Evolutionary conservation across 176 grass and related monocot species (phyloP), one percentile per base, ranked within the genome.

Genomic region (Zoysia pacifica): DNA sequence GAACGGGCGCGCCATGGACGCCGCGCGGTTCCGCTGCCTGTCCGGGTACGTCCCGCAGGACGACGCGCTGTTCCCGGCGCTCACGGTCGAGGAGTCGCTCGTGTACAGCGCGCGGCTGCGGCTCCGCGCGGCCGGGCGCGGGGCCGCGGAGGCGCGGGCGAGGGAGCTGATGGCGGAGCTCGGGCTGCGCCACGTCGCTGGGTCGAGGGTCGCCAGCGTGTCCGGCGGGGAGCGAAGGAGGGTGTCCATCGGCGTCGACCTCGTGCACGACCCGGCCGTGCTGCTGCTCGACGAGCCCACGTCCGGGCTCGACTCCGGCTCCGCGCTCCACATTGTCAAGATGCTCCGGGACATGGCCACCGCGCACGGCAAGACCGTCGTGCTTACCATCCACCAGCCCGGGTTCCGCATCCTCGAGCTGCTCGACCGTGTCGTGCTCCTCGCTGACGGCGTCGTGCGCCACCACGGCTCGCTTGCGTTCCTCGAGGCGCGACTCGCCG

Each of bases 211-310:
- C 2, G 63, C 48, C 2, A 79, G 75, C 59, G 87, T 99, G 47
- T 95, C 96, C 3, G 96, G 92, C 10, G 90, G 96, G 51, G 90
- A 99, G 88, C 85, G 88, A 53, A 47, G 92, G 39, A 39, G 96
- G 14, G 96, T 99, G 39, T 95, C 96, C 45, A 95, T 99, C 73
- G 92, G 92, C 11, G 65, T 91, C 6, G 86, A 99, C 88, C 75
- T 99, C 75, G 90, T 99, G 55, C 96, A 99, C 71, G 90, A 93
- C 75, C 92, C 92, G 28, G 86, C 81, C 43, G 92, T 99, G 62
- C 81, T 99, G 69, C 78, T 99, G 19, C 92, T 99, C 10, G 96
- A 99, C 62, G 92, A 99, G 87, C 92, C 96, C 36, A 99, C 96
- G 2, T 93, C 90, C 1, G 96, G 96, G 2, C 82, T 99, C 61